Percentiles rank a stretch among this genome's conserved stretches.
Conservation (phyloP, 2,329 filamentous ascomycete species). For the Arthrobotrys entomopaga region DNA sequence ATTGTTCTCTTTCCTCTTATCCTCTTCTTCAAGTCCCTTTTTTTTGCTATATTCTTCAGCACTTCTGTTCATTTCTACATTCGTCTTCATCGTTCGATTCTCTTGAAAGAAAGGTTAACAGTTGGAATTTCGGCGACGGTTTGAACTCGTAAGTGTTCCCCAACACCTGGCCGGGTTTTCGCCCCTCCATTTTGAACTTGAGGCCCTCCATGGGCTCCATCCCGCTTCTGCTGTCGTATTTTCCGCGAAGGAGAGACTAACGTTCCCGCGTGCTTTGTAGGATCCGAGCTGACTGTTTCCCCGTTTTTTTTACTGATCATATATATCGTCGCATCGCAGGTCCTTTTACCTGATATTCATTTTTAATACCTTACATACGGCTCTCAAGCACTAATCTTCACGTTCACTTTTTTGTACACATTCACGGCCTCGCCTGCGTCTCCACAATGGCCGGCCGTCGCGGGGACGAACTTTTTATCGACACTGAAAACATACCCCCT, state of each 20-base stretch:
- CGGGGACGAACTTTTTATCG: constrained; percentile 54
- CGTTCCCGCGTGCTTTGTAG: constrained; percentile 28
- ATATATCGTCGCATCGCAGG: constrained; percentile 37
- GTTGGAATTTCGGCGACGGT: constrained; percentile 26
- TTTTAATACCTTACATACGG: constrained; percentile 40
- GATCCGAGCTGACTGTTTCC: constrained; percentile 45
- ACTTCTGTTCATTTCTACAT: constrained; percentile 36
- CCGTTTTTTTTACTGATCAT: constrained; percentile 16
- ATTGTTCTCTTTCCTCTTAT: constrained; percentile 38
- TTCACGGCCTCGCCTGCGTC: constrained; percentile 32
- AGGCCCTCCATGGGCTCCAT: constrained; percentile 7
- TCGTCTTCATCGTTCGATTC: constrained; percentile 30
- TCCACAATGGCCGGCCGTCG: constrained; percentile 56
- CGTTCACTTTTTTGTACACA: constrained; percentile 6
- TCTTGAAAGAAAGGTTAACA: constrained; percentile 27
- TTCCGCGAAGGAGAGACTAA: constrained; percentile 21
- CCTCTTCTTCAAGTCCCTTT: constrained; percentile 20
- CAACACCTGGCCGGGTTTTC: constrained; percentile 43
- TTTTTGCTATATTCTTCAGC: constrained; percentile 27
- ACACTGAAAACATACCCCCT: constrained; percentile 46
- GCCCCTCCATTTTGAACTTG: constrained; percentile 33
- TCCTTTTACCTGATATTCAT: constrained; percentile 18
- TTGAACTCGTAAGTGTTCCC: constrained; percentile 42
- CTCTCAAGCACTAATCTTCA: constrained; percentile 10
- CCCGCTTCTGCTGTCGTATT: constrained; percentile 29